Base-by-base conservation (phyloP, 106 monocot species). In the Allium sativum region DNA sequence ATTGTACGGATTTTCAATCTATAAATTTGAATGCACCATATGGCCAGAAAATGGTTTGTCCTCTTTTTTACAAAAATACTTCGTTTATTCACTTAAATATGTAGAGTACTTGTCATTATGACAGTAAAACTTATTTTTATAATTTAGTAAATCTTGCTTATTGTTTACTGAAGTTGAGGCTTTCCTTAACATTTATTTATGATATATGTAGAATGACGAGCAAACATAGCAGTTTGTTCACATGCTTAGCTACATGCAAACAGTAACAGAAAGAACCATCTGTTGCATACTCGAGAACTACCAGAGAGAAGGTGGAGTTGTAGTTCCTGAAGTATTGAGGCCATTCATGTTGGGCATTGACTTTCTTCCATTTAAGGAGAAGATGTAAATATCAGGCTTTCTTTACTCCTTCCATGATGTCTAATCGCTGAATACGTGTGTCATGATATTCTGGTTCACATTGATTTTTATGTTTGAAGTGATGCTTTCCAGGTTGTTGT, bases 181-280 rank as follows among this genome's bases (percentile, higher is more conserved):
- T 5, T 2, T 21, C 48, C 10, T 8, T 63, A 14, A 45, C 3
- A 7, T 0, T 45, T 61, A 4, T 17, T 5, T 21, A 12, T 19
- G 15, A 3, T 14, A 1, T 68, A 4, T 74, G 70, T 73, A 96
- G 95, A 96, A 87, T 78, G 95, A 96, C 51, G 95, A 96, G 45
- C 95, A 96, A 77, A 18, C 87, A 42, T 87, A 87, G 77, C 90
- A 79, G 73, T 90, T 70, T 70, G 90, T 96, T 14, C 95, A 96
- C 66, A 73, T 96, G 84, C 77, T 96, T 56, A 96, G 90, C 58
- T 96, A 90, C 17, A 96, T 90, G 0, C 74, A 90, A 18, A 90
- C 95, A 8, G 95, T 87, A 53, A 96, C 95, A 0, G 95, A 90
- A 56, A 81, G 95, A 61, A 96, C 95, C 3, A 77, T 90, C 17